A percentile compares a stretch with the other conserved stretches of the same genome.
Conservation (phyloP, 2,329 filamentous ascomycete species). For the Fusarium cicatricum region DNA sequence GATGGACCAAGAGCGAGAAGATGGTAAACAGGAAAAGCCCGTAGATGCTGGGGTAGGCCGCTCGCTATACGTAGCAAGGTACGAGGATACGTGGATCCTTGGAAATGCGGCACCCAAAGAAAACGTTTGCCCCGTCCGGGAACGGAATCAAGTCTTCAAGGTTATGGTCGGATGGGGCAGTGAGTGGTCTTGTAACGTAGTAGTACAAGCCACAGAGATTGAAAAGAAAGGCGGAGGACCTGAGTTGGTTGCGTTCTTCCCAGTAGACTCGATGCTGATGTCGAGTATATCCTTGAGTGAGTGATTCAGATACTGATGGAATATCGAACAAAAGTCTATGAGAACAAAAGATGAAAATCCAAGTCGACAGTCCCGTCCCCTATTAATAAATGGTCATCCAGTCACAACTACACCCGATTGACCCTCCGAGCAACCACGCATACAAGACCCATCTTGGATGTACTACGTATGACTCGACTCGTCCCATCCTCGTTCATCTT, state of each 20-base stretch:
- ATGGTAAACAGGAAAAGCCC: neutral
- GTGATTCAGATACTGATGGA: neutral
- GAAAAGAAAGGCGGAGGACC: too few species aligned
- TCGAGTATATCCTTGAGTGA: too few species aligned
- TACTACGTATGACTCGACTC: constrained; percentile 41
- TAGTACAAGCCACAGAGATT: too few species aligned
- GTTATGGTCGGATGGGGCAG: constrained; percentile 12
- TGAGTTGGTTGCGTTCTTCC: too few species aligned
- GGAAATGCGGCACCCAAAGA: neutral
- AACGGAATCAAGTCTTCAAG: constrained; percentile 6
- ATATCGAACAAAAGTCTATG: too few species aligned
- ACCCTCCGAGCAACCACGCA: constrained; percentile 23
- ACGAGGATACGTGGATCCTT: neutral
- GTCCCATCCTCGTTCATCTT: constrained; percentile 14
- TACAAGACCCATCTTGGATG: neutral
- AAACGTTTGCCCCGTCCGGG: neutral
- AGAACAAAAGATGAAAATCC: too few species aligned
- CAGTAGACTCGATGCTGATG: too few species aligned
- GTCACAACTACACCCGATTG: constrained; percentile 18
- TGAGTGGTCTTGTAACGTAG: neutral
- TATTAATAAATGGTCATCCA: neutral
- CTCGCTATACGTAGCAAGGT: neutral
- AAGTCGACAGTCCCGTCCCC: neutral
- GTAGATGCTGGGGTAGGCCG: neutral
- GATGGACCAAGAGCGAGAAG: neutral